A percentile compares a stretch with the other conserved stretches of the same genome.
These are phyloP conservation scores for Pseudoturritis turrita DNA, from an alignment of 345 rosid genomes.

Conservation along the genomic window DNA sequence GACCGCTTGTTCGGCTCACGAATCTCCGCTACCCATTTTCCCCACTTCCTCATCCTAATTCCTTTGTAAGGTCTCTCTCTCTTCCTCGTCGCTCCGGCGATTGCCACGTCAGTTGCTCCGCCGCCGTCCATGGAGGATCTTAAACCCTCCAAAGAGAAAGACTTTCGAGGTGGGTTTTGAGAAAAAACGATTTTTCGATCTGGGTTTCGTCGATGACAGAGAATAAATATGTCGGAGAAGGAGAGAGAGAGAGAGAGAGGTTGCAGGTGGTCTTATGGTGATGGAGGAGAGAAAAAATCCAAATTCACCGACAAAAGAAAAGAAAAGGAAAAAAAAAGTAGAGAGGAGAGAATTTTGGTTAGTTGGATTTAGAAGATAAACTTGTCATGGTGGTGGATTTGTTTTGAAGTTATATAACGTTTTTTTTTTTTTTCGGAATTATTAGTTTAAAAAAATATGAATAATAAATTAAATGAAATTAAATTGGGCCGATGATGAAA, in stretches of 20 bases:
- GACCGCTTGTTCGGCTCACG: slow-evolving; percentile 96
- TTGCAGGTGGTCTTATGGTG: slow-evolving; percentile 37
- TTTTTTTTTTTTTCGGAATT: neutral
- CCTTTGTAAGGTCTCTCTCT: slow-evolving; percentile 75
- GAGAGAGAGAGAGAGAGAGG: slow-evolving; percentile 14
- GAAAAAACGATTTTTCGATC: neutral
- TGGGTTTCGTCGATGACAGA: neutral
- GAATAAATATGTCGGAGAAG: slow-evolving; percentile 34
- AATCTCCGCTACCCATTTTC: slow-evolving; percentile 99
- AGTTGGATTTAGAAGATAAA: slow-evolving; percentile 28
- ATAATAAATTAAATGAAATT: neutral
- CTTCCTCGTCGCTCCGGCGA: slow-evolving; percentile 33
- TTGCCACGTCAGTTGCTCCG: slow-evolving; percentile 31
- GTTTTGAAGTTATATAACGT: slow-evolving; percentile 18
- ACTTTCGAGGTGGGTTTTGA: slow-evolving; percentile 9
- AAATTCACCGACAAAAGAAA: slow-evolving; percentile 79
- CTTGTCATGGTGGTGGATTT: slow-evolving; percentile 18
- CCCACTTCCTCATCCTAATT: slow-evolving; percentile 99
- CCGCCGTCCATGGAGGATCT: slow-evolving; percentile 35
- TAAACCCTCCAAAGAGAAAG: neutral
- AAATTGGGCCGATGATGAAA: slow-evolving; percentile 25
- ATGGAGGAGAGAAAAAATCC: slow-evolving; percentile 34
- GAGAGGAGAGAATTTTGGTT: slow-evolving; percentile 25
- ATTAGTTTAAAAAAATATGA: neutral
- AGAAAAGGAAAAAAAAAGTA: neutral